Conservation (phyloP, 2,329 filamentous ascomycete species). For the Camillea tinctor region DNA sequence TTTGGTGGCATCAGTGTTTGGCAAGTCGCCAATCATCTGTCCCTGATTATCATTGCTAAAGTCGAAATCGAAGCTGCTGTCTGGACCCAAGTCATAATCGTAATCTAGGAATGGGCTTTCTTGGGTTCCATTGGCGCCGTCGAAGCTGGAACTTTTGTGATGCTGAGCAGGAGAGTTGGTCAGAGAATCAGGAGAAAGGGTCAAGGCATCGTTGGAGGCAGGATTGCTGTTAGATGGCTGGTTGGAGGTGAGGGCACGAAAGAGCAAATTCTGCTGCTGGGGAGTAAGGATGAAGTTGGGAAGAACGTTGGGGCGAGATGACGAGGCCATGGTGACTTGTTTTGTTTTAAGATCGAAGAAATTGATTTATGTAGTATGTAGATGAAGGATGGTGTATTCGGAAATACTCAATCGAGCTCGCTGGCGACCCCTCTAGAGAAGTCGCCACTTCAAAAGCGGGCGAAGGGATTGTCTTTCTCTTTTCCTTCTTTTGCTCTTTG, state of each 20-base stretch:
- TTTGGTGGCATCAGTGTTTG: conserved; percentile 43
- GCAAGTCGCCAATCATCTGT: conserved; percentile 75
- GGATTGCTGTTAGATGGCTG: conserved; percentile 39
- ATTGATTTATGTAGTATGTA: conserved; percentile 2
- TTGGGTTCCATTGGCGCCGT: conserved; percentile 54
- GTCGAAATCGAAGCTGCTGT: conserved; percentile 76
- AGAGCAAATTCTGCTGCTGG: conserved; percentile 73
- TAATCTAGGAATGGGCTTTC: conserved; percentile 85
- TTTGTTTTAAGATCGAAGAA: conserved; percentile 7
- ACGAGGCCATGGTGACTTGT: conserved; percentile 44
- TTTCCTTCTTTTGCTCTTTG: not conserved
- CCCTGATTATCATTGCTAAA: conserved; percentile 52
- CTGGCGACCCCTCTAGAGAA: conserved; percentile 19
- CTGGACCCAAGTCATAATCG: conserved; percentile 71
- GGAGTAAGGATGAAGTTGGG: conserved; percentile 68
- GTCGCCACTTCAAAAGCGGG: conserved; percentile 12
- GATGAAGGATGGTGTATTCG: not conserved
- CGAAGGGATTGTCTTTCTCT: conserved; percentile 3
- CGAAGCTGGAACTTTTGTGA: conserved; percentile 40
- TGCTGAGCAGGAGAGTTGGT: conserved; percentile 48
- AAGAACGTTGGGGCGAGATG: conserved; percentile 44
- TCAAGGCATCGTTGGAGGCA: conserved; percentile 37
- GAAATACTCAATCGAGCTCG: not conserved
- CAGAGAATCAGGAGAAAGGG: conserved; percentile 49
- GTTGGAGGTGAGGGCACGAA: conserved; percentile 75